These are phyloP conservation scores for Mrakia hoshinonis DNA, from an alignment of 768 basidiomycete species.

Conservation along the genomic window DNA sequence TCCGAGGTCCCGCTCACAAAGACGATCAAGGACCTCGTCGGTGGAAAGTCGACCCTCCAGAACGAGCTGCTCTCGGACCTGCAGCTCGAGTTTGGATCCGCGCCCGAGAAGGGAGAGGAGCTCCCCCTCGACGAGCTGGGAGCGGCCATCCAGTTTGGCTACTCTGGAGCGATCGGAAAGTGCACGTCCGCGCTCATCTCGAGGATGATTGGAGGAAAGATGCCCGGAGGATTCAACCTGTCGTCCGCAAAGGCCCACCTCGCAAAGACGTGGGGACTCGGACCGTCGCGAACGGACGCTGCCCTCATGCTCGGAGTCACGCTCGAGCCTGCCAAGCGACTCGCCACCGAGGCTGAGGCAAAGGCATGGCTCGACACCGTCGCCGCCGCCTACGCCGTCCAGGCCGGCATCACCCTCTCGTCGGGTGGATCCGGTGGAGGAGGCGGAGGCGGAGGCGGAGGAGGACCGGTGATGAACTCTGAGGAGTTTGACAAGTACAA, in stretches of 20 bases:
- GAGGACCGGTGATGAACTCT: slow-evolving; percentile 89
- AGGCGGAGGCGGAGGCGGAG: slow-evolving; percentile 52
- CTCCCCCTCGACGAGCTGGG: slow-evolving; percentile 93
- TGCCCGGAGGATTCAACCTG: slow-evolving; percentile 97
- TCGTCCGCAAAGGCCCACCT: slow-evolving; percentile 83
- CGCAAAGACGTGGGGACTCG: slow-evolving; percentile 91
- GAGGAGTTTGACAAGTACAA: slow-evolving; percentile 98
- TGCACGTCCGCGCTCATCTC: slow-evolving; percentile 84
- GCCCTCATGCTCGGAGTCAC: slow-evolving; percentile 85
- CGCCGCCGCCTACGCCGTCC: slow-evolving; percentile 75
- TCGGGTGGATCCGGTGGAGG: slow-evolving; percentile 56
- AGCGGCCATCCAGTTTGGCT: slow-evolving; percentile 67
- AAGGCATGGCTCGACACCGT: slow-evolving; percentile 87
- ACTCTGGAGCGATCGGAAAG: slow-evolving; percentile 81
- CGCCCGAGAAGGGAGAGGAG: slow-evolving; percentile 97
- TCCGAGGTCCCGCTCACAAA: slow-evolving; percentile 82
- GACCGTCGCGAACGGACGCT: slow-evolving; percentile 75
- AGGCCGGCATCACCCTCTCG: slow-evolving; percentile 74
- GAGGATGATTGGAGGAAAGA: slow-evolving; percentile 85
- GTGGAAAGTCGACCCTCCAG: slow-evolving; percentile 96
- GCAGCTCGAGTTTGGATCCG: slow-evolving; percentile 85
- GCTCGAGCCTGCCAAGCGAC: slow-evolving; percentile 86
- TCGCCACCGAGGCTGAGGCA: slow-evolving; percentile 81
- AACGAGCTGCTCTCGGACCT: slow-evolving; percentile 97
- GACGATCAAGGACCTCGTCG: slow-evolving; percentile 95